A percentile compares a stretch with the other conserved stretches of the same genome.
These are phyloP conservation scores for Magnusiomyces paraingens DNA, from an alignment of 1,139 yeast genomes.

Conservation along the genomic window DNA sequence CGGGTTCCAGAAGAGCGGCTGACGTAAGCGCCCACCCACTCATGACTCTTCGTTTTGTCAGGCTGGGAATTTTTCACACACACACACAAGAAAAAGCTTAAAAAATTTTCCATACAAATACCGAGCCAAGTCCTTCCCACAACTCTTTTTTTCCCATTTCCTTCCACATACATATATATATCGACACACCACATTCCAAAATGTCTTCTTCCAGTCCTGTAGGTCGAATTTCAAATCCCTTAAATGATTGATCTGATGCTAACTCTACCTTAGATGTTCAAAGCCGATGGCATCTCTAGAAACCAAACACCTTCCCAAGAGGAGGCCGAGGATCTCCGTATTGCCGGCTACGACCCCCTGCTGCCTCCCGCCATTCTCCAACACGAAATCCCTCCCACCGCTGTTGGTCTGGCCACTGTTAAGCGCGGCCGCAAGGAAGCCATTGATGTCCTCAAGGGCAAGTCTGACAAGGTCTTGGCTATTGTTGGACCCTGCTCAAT, in stretches of 20 bases:
- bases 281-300: slow-evolving; percentile 34
- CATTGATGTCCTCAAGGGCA: slow-evolving; percentile 53
- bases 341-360: slow-evolving; percentile 82
- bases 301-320: slow-evolving; percentile 31
- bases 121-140: no score
- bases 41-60: not conserved
- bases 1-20: no score
- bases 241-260: not conserved
- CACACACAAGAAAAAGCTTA: slow-evolving; percentile 1
- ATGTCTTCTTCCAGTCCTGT: slow-evolving; percentile 2
- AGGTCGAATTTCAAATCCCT: not conserved
- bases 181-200: not conserved
- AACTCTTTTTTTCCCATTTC: not conserved
- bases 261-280: slow-evolving; percentile 39
- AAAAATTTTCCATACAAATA: slow-evolving; percentile 1
- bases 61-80: no score
- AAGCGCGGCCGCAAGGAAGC: slow-evolving; percentile 72
- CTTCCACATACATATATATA: not conserved
- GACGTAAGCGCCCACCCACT: not conserved
- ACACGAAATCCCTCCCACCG: slow-evolving; percentile 73
- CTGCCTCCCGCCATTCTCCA: slow-evolving; percentile 93
- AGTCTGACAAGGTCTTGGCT: slow-evolving; percentile 65
- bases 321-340: slow-evolving; percentile 82
- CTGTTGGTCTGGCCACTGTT: slow-evolving; percentile 53
- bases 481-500: slow-evolving; percentile 98